Evolutionary conservation across 1,284 basidiomycete species (phyloP).

Genomic region (Trichosporon asahii): DNA sequence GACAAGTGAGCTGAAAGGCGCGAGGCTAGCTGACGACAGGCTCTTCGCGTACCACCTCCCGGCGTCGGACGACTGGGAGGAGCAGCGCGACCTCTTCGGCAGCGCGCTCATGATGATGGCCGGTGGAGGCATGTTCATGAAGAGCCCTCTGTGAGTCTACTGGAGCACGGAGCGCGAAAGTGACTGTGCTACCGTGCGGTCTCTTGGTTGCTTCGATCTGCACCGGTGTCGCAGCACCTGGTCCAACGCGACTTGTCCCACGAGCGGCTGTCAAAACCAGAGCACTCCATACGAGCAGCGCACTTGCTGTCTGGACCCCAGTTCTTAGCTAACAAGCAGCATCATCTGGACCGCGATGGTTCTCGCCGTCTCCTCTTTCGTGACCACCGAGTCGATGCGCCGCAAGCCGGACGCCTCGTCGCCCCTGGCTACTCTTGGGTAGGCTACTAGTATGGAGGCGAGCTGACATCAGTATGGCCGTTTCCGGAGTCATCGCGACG

Average conservation of each 20-base stretch:
- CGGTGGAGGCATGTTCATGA: slow-evolving; percentile 50
- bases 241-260: no score
- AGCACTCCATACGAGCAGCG: no score
- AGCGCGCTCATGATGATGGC: slow-evolving; percentile 43
- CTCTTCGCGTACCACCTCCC: slow-evolving; percentile 45
- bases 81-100: slow-evolving; percentile 41
- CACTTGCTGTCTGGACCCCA: no score
- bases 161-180: not conserved
- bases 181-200: not conserved
- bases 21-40: slow-evolving; percentile 25
- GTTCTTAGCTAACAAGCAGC: slow-evolving; percentile 30
- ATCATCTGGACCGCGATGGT: slow-evolving; percentile 43
- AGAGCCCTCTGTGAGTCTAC: slow-evolving; percentile 45
- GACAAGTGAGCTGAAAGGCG: slow-evolving; percentile 34
- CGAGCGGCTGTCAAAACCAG: no score
- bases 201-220: not conserved
- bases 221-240: not conserved
- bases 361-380: slow-evolving; percentile 36
- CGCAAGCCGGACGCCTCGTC: slow-evolving; percentile 36
- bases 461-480: slow-evolving; percentile 35
- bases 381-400: slow-evolving; percentile 41
- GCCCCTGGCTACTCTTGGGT: slow-evolving; percentile 43
- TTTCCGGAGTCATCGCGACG: slow-evolving; percentile 40
- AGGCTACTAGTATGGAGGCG: slow-evolving; percentile 16
- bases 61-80: slow-evolving; percentile 39